Base-by-base conservation (phyloP, 768 basidiomycete genomes). In the Termitomyces sp. region DNA sequence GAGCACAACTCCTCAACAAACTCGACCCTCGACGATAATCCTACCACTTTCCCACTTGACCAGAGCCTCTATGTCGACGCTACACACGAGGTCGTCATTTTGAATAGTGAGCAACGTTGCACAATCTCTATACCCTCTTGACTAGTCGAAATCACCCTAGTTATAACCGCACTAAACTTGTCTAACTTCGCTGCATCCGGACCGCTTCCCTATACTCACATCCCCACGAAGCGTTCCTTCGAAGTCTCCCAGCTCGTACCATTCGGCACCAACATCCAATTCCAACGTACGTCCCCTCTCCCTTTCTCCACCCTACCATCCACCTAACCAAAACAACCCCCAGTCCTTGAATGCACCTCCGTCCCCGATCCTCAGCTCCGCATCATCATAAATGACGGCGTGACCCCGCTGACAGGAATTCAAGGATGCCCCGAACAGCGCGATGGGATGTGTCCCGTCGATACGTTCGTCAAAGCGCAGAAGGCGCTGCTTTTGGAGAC, bases 21-120 rank as follows among this genome's bases (percentile, higher is more conserved):
- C 65, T 75, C 86, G 12, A 93, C 92, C 0, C 76, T 95, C 53
- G 80, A 94, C 60, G 81, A 89, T 58, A 84, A 81, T 62, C 74
- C 77, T 0, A 75, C 79, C 17, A 88, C 83, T 0, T 91, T 90
- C 81, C 90, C 89, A 7, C 76, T 92, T 1, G 72, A 79, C 25
- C 82, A 91, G 53, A 80, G 76, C 54, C 68, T 95, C 34, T 95
- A 94, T 57, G 92, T 93, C 7, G 94, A 96, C 66, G 91, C 91
- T 6, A 91, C 89, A 2, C 95, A 95, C 56, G 94, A 96, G 64
- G 90, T 92, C n/a, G 89, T 95, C 38, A 84, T 95, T 0, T 72
- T 93, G n/a, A 89, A 93, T 64, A 82, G 90, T 90, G 59, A 19
- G 82, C 14, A 19, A 27, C 25, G 37, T 17, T 19, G 41, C 16